Percentiles rank a stretch among this genome's conserved stretches.
These are phyloP conservation scores for Didymella exigua DNA, from an alignment of 2,329 filamentous ascomycete genomes.

Conservation along the genomic window DNA sequence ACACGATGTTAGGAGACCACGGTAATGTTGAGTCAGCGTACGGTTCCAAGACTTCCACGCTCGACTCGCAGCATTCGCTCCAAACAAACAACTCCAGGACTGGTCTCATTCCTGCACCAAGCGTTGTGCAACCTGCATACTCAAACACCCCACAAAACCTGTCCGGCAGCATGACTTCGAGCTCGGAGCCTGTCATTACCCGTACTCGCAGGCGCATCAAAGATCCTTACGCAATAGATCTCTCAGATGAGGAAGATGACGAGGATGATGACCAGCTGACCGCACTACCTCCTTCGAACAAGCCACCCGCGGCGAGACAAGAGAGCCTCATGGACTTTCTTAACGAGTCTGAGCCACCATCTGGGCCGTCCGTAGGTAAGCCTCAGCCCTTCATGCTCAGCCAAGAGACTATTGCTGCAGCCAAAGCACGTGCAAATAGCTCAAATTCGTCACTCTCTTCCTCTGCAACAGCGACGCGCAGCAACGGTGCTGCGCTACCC, in stretches of 20 bases:
- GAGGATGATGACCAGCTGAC: constrained; percentile 57
- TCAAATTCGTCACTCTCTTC: constrained; percentile 27
- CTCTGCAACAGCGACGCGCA: constrained; percentile 19
- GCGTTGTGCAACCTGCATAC: constrained; percentile 44
- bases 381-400: constrained; percentile 45
- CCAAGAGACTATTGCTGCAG: constrained; percentile 40
- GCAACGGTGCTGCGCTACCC: constrained; percentile 20
- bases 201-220: constrained; percentile 78
- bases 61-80: constrained; percentile 50
- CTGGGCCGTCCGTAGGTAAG: constrained; percentile 49
- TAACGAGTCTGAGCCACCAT: constrained; percentile 69
- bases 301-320: constrained; percentile 29
- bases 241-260: constrained; percentile 45
- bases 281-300: constrained; percentile 50
- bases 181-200: constrained; percentile 62
- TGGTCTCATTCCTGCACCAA: constrained; percentile 60
- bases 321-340: constrained; percentile 76
- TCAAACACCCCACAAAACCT: constrained; percentile 45
- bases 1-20: constrained; percentile 43
- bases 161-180: constrained; percentile 38
- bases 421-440: constrained; percentile 35
- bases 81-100: constrained; percentile 77
- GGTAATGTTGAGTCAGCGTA: constrained; percentile 43
- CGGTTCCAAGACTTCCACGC: constrained; percentile 44
- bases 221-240: constrained; percentile 93